Conservation (phyloP, 352 stramenopile species). For the Phytophthora tentaculata region DNA sequence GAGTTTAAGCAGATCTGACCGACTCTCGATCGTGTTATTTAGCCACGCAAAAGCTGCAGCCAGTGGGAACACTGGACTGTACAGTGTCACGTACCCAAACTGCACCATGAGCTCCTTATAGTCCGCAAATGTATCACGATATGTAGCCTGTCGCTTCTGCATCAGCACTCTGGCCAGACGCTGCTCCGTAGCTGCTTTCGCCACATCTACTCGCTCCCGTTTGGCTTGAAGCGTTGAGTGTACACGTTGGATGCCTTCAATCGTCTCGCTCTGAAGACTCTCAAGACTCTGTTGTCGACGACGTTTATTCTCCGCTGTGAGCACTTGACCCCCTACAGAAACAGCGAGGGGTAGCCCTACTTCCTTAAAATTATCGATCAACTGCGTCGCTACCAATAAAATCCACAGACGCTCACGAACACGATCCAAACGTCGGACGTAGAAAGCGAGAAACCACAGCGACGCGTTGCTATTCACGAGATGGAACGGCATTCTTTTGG, state of each 20-base stretch:
- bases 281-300: slow-evolving; percentile 35
- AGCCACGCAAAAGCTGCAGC: slow-evolving; percentile 91
- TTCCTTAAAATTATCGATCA: slow-evolving; percentile 78
- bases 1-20: slow-evolving; percentile 93
- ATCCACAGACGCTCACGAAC: slow-evolving; percentile 75
- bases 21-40: slow-evolving; percentile 93
- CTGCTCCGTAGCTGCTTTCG: slow-evolving; percentile 38
- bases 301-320: slow-evolving; percentile 51
- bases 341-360: slow-evolving; percentile 59
- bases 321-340: slow-evolving; percentile 50
- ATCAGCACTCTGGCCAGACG: slow-evolving; percentile 58
- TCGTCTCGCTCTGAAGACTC: slow-evolving; percentile 20
- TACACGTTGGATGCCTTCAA: slow-evolving; percentile 3
- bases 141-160: slow-evolving; percentile 67
- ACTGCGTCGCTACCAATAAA: slow-evolving; percentile 66
- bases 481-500: slow-evolving; percentile 80
- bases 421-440: slow-evolving; percentile 57
- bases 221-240: slow-evolving; percentile 17
- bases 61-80: slow-evolving; percentile 91
- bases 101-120: slow-evolving; percentile 91
- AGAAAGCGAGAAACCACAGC: slow-evolving; percentile 73
- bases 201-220: slow-evolving; percentile 30
- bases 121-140: slow-evolving; percentile 71
- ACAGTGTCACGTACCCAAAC: slow-evolving; percentile 93
- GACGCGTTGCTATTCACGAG: slow-evolving; percentile 82